These are phyloP conservation scores for Mycena galopus DNA, from an alignment of 768 basidiomycete species.

Conservation along the genomic window DNA sequence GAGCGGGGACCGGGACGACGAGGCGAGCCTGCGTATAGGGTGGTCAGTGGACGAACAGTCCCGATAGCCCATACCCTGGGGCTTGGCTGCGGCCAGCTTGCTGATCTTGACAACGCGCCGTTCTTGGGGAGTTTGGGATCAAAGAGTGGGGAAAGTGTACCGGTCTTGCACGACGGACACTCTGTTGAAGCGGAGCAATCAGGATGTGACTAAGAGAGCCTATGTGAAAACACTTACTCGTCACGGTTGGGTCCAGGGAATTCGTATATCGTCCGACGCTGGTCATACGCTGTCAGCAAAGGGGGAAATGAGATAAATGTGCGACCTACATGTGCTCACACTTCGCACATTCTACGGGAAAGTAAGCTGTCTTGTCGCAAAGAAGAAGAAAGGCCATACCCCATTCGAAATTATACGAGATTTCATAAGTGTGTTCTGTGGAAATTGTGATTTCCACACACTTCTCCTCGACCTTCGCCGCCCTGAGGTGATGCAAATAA, in stretches of 20 bases:
- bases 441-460: conserved; percentile 80
- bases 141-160: conserved; percentile 72
- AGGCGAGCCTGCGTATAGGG: conserved; percentile 51
- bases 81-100: conserved; percentile 57
- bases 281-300: neutral
- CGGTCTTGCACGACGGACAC: conserved; percentile 75
- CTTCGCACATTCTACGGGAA: conserved; percentile 66
- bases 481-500: conserved; percentile 60
- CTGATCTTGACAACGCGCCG: conserved; percentile 51
- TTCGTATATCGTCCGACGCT: conserved; percentile 12
- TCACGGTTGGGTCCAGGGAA: conserved; percentile 11
- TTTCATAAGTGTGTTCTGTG: conserved; percentile 84
- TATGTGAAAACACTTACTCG: neutral
- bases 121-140: conserved; percentile 47
- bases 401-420: conserved; percentile 81
- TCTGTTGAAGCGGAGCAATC: conserved; percentile 52
- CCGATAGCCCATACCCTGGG: conserved; percentile 55
- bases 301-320: neutral
- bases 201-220: neutral
- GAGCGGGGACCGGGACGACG: conserved; percentile 10
- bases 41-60: neutral
- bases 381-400: conserved; percentile 51
- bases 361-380: conserved; percentile 16
- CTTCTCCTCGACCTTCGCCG: conserved; percentile 73
- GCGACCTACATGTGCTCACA: conserved; percentile 71